Conservation (phyloP, 148 eudicot genomes). For the Rhododendron simsii region DNA sequence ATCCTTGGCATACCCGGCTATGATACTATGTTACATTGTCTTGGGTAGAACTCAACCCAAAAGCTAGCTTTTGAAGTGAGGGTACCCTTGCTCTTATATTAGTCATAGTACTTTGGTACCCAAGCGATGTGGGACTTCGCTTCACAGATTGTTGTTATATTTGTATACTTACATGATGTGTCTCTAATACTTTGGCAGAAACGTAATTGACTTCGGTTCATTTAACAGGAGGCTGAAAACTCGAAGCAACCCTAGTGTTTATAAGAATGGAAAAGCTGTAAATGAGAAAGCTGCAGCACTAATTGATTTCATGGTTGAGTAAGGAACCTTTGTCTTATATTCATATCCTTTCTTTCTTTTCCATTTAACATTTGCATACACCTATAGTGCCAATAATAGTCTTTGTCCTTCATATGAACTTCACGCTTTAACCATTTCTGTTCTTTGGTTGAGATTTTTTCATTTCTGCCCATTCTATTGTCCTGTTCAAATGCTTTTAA, state of each 20-base stretch:
- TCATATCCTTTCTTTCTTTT: background rate
- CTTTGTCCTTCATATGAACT: background rate
- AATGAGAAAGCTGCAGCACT: conserved; percentile 56
- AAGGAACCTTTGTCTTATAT: conserved; percentile 16
- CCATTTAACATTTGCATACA: background rate
- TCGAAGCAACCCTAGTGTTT: conserved; percentile 24
- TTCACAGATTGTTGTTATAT: background rate
- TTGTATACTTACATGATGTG: background rate
- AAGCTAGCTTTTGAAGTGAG: too few relatives aligned
- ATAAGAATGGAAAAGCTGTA: conserved; percentile 34
- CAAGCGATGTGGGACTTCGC: too few relatives aligned
- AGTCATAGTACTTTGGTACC: too few relatives aligned
- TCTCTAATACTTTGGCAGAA: conserved; percentile 1
- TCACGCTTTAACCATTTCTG: background rate
- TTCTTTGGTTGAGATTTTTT: background rate
- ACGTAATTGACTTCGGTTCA: background rate
- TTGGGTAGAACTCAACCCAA: too few relatives aligned
- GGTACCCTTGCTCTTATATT: too few relatives aligned
- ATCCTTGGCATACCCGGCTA: too few relatives aligned
- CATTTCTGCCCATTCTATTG: background rate
- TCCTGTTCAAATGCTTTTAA: background rate
- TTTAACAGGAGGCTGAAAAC: conserved; percentile 47
- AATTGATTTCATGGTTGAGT: conserved; percentile 59
- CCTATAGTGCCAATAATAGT: background rate
- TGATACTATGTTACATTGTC: too few relatives aligned